phyloP scores from a whole-genome alignment of 139 green algal genomes.

The Chlamydomonas sp. region DNA sequence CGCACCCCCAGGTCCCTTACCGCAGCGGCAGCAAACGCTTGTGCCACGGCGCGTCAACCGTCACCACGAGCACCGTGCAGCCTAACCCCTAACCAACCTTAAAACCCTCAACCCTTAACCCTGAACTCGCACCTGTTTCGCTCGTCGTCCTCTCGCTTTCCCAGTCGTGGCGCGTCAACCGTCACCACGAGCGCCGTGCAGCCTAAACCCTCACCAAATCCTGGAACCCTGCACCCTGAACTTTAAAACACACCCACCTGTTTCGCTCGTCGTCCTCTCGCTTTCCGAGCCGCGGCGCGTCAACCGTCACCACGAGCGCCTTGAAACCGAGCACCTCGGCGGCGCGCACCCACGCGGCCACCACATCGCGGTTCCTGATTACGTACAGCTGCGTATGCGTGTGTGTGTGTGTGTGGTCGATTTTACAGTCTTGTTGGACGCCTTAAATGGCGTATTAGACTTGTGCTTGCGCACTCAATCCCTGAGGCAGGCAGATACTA shows the following conservation, averaged over 20 bases:
- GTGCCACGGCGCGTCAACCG: constrained; percentile 85
- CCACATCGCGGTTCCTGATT: constrained; percentile 51
- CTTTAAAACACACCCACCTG: constrained; percentile 32
- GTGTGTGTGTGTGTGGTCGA: too few relatives aligned
- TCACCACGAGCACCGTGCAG: constrained; percentile 65
- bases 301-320: constrained; percentile 82
- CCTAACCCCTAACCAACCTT: too few relatives aligned
- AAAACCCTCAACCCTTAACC: too few relatives aligned
- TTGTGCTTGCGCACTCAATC: too few relatives aligned
- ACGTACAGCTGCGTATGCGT: constrained; percentile 82
- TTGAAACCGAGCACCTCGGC: constrained; percentile 62
- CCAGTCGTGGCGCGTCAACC: constrained; percentile 73
- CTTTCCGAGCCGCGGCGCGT: constrained; percentile 60
- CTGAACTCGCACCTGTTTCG: constrained; percentile 45
- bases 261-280: constrained; percentile 67
- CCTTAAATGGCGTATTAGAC: too few relatives aligned
- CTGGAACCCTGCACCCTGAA: too few relatives aligned
- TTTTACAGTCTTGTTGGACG: too few relatives aligned
- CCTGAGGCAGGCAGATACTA: too few relatives aligned
- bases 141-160: constrained; percentile 58
- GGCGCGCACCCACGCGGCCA: constrained; percentile 46
- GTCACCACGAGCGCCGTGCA: constrained; percentile 80
- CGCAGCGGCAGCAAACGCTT: too few relatives aligned
- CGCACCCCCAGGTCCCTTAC: too few relatives aligned
- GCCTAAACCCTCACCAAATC: constrained; percentile 49